A percentile compares a stretch with the other conserved stretches of the same genome.
Conservation (phyloP, 805 yeast genomes). For the Kazachstania viticola region DNA sequence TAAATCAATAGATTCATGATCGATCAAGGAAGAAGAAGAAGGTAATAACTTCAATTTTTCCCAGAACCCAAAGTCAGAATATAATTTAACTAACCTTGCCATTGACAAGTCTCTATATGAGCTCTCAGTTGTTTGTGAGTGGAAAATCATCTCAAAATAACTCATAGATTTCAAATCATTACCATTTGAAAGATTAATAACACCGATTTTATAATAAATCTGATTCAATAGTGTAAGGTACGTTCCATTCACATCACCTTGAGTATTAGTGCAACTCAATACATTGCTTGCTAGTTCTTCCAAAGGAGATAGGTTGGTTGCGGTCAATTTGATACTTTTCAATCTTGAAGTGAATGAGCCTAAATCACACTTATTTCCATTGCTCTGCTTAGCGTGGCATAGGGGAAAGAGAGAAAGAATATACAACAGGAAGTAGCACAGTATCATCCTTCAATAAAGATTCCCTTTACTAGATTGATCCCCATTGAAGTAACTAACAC, state of each 20-base stretch:
- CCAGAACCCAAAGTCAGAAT: slow-evolving; percentile 42
- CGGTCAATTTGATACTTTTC: too few species aligned
- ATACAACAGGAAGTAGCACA: too few species aligned
- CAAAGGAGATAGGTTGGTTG: neutral
- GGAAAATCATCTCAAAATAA: slow-evolving; percentile 41
- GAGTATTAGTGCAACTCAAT: too few species aligned
- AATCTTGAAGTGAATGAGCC: too few species aligned
- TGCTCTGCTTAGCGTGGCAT: too few species aligned
- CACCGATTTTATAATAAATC: slow-evolving; percentile 47
- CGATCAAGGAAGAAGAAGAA: neutral
- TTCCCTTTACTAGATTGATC: too few species aligned
- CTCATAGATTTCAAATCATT: slow-evolving; percentile 41
- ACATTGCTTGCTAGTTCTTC: too few species aligned
- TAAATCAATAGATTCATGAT: slow-evolving; percentile 10
- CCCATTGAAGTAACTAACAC: too few species aligned
- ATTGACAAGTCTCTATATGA: slow-evolving; percentile 35
- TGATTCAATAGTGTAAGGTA: slow-evolving; percentile 17
- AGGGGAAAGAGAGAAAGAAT: too few species aligned
- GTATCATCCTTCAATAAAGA: too few species aligned
- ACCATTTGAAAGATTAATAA: slow-evolving; percentile 46
- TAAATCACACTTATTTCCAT: too few species aligned
- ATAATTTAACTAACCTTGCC: slow-evolving; percentile 36
- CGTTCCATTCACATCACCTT: too few species aligned
- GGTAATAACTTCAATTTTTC: slow-evolving; percentile 20
- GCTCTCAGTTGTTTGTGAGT: slow-evolving; percentile 28